These are phyloP conservation scores for Lathyrus sativus DNA, from an alignment of 306 rosid species.

Conservation along the genomic window DNA sequence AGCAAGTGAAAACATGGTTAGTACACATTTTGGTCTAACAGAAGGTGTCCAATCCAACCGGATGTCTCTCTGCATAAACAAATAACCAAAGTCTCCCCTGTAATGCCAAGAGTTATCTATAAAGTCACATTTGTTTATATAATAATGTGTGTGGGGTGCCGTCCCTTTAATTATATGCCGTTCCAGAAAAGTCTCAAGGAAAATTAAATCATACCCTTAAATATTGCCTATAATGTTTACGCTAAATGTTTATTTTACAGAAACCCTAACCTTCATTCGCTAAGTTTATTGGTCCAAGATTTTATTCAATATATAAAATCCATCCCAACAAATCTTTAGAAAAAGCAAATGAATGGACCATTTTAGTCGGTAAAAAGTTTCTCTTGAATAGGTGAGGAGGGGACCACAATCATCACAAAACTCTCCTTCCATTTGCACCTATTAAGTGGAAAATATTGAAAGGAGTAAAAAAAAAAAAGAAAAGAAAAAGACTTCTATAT, in stretches of 20 bases:
- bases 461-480: constrained; percentile 1
- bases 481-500: constrained; percentile 46
- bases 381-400: background rate
- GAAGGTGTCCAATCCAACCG: background rate
- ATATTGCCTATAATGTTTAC: background rate
- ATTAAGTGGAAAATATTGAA: constrained; percentile 46
- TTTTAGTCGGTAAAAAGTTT: constrained; percentile 40
- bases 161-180: no score
- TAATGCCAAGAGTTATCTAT: background rate
- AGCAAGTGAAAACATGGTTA: no score
- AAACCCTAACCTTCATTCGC: background rate
- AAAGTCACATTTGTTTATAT: background rate
- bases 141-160: background rate
- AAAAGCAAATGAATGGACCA: background rate
- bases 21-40: background rate
- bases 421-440: constrained; percentile 49
- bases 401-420: constrained; percentile 57
- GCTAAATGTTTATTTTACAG: background rate
- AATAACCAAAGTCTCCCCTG: constrained; percentile 2
- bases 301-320: background rate
- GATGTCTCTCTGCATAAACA: constrained; percentile 34
- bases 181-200: background rate
- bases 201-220: background rate
- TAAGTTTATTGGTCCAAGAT: constrained; percentile 28
- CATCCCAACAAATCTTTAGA: background rate